These are phyloP conservation scores for Nitzschia putrida DNA, from an alignment of 108 stramenopile species.

Conservation along the genomic window DNA sequence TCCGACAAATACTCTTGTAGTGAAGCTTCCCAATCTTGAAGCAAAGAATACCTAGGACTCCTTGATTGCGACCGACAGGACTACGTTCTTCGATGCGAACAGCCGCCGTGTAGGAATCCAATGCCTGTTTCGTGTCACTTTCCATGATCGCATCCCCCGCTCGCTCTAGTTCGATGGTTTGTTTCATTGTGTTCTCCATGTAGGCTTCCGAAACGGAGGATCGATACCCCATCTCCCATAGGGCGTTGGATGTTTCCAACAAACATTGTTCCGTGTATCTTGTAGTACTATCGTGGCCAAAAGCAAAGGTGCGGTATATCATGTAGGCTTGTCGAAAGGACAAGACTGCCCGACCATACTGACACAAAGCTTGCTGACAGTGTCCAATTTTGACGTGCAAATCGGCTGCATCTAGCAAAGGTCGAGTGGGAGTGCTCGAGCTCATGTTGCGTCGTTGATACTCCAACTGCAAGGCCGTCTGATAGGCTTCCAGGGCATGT, in stretches of 20 bases:
- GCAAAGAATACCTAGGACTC: background rate
- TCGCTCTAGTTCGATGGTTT: background rate
- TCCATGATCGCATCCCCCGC: constrained; percentile 6
- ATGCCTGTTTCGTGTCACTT: background rate
- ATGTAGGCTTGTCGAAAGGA: constrained; percentile 6
- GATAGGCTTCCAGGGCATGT: constrained; percentile 9
- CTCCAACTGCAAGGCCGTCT: constrained; percentile 12
- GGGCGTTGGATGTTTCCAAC: background rate
- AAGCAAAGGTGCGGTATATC: constrained; percentile 1
- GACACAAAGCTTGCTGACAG: background rate
- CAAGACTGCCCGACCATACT: constrained; percentile 3
- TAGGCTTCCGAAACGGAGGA: background rate
- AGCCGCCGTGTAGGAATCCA: constrained; percentile 1
- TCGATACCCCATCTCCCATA: constrained; percentile 5
- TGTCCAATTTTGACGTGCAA: constrained; percentile 5
- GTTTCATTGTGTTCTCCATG: background rate
- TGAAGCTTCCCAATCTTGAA: constrained; percentile 13
- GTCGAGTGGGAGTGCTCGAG: constrained; percentile 1
- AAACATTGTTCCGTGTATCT: background rate
- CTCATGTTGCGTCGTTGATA: constrained; percentile 11
- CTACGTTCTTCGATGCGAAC: background rate
- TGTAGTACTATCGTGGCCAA: background rate
- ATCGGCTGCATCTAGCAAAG: constrained; percentile 4
- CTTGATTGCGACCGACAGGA: background rate
- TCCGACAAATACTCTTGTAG: background rate